Conservation (phyloP, 192 early-diverging fungal species). For the Backusella parvicylindrica region DNA sequence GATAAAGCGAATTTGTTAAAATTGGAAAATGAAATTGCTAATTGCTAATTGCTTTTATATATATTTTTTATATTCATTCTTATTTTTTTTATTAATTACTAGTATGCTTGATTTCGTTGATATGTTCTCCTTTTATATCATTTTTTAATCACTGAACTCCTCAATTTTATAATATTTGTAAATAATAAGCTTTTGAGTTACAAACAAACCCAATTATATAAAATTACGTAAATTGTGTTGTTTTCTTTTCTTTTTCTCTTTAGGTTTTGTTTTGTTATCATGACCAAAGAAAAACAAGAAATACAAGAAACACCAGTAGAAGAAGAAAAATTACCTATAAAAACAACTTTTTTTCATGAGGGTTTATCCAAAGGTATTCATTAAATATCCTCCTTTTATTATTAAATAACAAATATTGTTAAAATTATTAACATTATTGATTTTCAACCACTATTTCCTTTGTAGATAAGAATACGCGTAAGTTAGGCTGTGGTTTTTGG, state of each 20-base stretch:
- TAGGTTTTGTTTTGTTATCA: neutral
- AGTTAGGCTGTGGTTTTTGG: neutral
- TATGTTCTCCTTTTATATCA: neutral
- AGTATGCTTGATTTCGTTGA: neutral
- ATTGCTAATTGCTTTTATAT: neutral
- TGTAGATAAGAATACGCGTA: neutral
- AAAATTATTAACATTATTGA: neutral
- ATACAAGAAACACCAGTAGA: neutral
- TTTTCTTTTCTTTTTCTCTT: neutral
- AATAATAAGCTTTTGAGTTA: slow-evolving; percentile 1
- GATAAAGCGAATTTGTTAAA: neutral
- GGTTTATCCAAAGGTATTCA: neutral
- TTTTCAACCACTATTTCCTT: neutral
- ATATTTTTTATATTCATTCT: neutral
- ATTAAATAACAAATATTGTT: neutral
- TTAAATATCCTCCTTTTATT: neutral
- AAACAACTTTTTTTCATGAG: neutral
- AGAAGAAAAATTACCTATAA: neutral
- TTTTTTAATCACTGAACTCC: neutral
- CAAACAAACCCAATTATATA: neutral
- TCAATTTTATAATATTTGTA: neutral
- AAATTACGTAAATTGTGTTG: neutral
- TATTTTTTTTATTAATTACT: neutral
- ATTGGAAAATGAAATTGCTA: neutral
- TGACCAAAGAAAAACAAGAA: neutral